Base-by-base conservation (phyloP, 1,284 basidiomycete species). In the Puccinia novopanici region DNA sequence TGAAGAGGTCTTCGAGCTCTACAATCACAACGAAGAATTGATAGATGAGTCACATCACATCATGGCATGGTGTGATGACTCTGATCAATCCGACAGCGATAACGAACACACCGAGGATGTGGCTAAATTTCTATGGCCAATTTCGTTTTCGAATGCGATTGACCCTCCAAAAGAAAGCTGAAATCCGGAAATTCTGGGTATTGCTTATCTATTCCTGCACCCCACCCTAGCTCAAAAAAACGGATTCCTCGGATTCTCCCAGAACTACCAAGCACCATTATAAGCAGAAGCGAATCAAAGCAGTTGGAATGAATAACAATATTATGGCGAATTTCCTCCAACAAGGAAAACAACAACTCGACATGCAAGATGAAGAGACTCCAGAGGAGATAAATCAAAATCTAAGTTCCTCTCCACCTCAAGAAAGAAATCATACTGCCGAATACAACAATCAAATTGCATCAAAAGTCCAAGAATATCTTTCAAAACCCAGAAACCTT, bases 1-100 rank as follows among this genome's bases (percentile, higher is more conserved):
- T 24, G n/a, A n/a, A 24, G 54, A 55, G n/a, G 6, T 24, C 4
- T 19, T 55, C n/a, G 54, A 55, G 4, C n/a, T 24, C 5, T 55
- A 24, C 54, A 55, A 55, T 24, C 3, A 55, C 2, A 5, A 61
- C 3, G 65, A 45, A 12, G 65, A 37, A 19, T 45, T 67, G 17
- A 45, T 67, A 6, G 65, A 67, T 67, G 65, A 67, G 24, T 4
- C 65, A 8, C 8, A 42, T n/a, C 40, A 67, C 8, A 45, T 67
- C 8, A 67, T 67, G 65, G 40, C 19, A 2, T 67, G 65, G 65
- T 67, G 65, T 45, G 37, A 67, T n/a, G 65, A 67, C 10, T n/a
- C 65, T 0, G n/a, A 67, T 9, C n/a, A 42, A 42, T 67, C 65
- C 24, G 65, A 45, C 8, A 27, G 1, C 22, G 24, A 67, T 1